phyloP scores from a whole-genome alignment of 1,284 basidiomycete species.

The Amylostereum areolatum region DNA sequence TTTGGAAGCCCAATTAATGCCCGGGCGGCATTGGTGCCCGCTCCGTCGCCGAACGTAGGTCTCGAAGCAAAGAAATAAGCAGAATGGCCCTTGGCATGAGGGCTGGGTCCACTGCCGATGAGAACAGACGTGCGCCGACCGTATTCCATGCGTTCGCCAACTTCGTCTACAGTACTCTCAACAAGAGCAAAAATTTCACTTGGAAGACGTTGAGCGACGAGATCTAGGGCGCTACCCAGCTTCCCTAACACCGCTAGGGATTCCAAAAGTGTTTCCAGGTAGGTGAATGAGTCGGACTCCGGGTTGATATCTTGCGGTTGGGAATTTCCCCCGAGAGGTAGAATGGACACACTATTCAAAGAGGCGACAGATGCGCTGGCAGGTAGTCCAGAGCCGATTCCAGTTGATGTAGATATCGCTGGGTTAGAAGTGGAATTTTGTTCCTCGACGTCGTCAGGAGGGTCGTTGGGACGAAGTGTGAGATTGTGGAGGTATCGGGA shows the following conservation, averaged over 20 bases:
- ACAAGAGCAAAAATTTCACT: conserved; percentile 84
- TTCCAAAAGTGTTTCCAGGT: conserved; percentile 92
- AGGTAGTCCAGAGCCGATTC: conserved; percentile 15
- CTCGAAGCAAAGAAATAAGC: conserved; percentile 12
- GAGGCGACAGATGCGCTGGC: conserved; percentile 21
- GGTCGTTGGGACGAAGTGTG: conserved; percentile 73
- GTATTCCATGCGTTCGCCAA: conserved; percentile 81
- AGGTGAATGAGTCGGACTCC: conserved; percentile 89
- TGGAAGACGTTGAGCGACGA: conserved; percentile 78
- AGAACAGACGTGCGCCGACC: conserved; percentile 51
- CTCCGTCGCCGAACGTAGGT: conserved; percentile 11
- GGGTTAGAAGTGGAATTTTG: conserved; percentile 23
- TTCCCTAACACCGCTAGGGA: conserved; percentile 88
- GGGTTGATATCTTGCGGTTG: conserved; percentile 46
- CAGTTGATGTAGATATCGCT: conserved; percentile 19
- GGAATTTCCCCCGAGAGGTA: conserved; percentile 1
- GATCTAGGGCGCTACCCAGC: conserved; percentile 82
- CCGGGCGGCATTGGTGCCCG: conserved; percentile 17
- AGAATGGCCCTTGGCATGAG: conserved; percentile 8
- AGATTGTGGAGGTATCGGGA: conserved; percentile 69
- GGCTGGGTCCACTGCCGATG: conserved; percentile 4
- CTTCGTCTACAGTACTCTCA: conserved; percentile 86
- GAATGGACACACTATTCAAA: conserved; percentile 18
- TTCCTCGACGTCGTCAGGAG: conserved; percentile 69
- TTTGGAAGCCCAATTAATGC: conserved; percentile 8